A percentile compares a stretch with the other conserved stretches of the same genome.
Conservation (phyloP, 306 rosid species). For the Quercus aquifolioides region DNA sequence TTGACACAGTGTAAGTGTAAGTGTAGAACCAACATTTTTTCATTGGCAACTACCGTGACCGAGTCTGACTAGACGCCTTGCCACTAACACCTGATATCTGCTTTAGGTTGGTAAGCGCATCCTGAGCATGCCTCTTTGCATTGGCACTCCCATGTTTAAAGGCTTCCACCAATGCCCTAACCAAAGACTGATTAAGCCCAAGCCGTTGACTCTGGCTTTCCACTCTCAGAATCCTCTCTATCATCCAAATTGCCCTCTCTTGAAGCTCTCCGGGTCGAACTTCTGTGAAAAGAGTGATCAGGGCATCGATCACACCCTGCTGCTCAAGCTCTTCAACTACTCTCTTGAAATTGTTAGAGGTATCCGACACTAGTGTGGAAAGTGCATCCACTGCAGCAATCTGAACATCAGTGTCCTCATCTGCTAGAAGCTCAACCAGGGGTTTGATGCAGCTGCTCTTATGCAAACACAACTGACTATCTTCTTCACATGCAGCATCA, state of each 20-base stretch:
- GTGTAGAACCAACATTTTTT: neutral
- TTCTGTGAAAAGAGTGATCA: constrained; percentile 39
- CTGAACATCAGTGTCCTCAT: constrained; percentile 43
- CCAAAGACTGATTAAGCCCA: constrained; percentile 47
- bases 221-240: constrained; percentile 47
- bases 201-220: constrained; percentile 34
- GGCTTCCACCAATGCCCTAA: constrained; percentile 55
- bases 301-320: constrained; percentile 35
- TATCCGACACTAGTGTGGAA: constrained; percentile 34
- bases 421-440: constrained; percentile 40
- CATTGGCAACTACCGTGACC: constrained; percentile 9
- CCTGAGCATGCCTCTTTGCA: constrained; percentile 43
- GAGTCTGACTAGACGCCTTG: constrained; percentile 25
- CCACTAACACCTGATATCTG: constrained; percentile 44
- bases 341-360: constrained; percentile 31
- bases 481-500: constrained; percentile 33
- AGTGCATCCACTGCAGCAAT: constrained; percentile 46
- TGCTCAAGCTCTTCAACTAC: constrained; percentile 40
- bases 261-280: constrained; percentile 44
- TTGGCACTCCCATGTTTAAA: constrained; percentile 44
- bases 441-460: constrained; percentile 46
- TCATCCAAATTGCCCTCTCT: constrained; percentile 49
- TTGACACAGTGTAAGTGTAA: neutral
- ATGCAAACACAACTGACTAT: constrained; percentile 37
- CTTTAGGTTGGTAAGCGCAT: constrained; percentile 45